A percentile compares a stretch with the other conserved stretches of the same genome.
phyloP scores from a whole-genome alignment of 75 land plant genomes.

The Isoetes taiwanensis region DNA sequence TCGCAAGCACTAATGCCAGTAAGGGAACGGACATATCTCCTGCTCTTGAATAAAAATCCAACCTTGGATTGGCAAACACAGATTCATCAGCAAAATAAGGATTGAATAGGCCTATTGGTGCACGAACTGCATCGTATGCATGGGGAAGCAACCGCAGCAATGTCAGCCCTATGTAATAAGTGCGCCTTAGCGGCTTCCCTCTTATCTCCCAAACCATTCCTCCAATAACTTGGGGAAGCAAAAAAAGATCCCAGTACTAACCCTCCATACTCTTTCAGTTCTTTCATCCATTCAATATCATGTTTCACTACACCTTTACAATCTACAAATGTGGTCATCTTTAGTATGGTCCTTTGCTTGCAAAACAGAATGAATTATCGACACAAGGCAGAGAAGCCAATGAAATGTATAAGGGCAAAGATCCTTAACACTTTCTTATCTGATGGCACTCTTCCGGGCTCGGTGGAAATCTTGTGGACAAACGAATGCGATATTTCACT shows the following conservation, averaged over 20 bases:
- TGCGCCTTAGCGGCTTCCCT: constrained; percentile 36
- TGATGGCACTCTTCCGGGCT: constrained; percentile 42
- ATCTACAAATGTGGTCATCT: constrained; percentile 1
- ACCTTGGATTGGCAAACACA: constrained; percentile 45
- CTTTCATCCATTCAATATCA: constrained; percentile 28
- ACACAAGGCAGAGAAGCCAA: constrained; percentile 38
- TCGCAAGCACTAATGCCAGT: constrained; percentile 30
- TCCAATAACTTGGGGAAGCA: constrained; percentile 58
- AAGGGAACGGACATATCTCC: constrained; percentile 47
- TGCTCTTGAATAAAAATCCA: constrained; percentile 47
- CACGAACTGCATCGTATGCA: constrained; percentile 34
- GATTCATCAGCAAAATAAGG: constrained; percentile 40
- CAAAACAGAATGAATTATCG: constrained; percentile 18
- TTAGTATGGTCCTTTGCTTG: too few species aligned
- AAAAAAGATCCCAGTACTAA: constrained; percentile 61
- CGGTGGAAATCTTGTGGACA: constrained; percentile 34
- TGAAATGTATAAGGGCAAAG: constrained; percentile 23
- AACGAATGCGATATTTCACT: constrained; percentile 31
- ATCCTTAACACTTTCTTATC: constrained; percentile 29
- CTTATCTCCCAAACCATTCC: constrained; percentile 37
- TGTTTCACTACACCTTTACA: constrained; percentile 14
- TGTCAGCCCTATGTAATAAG: constrained; percentile 54
- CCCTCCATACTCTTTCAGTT: constrained; percentile 40
- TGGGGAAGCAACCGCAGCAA: constrained; percentile 45
- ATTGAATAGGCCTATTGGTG: constrained; percentile 35